Evolutionary conservation across 495 filamentous ascomycete genomes (phyloP).

Genomic region (Immersiella caudata): DNA sequence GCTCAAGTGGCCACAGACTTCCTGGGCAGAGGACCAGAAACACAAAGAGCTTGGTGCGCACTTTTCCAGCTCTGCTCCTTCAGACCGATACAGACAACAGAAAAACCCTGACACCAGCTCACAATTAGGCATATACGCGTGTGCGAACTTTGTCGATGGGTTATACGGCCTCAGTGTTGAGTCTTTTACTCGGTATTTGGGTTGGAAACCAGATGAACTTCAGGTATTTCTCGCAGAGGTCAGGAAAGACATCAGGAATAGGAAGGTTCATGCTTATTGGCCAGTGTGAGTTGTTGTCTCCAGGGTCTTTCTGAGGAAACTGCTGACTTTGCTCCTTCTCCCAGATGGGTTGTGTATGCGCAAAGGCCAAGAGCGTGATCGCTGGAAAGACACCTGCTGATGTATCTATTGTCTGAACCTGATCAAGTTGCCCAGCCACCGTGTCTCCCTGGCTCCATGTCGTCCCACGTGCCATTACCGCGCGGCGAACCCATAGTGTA

Average conservation of each 20-base stretch:
- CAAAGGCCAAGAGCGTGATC: neutral
- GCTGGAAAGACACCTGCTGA: too few species aligned
- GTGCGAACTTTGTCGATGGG: neutral
- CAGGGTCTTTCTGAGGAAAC: neutral
- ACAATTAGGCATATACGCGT: neutral
- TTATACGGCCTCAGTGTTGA: conserved; percentile 1
- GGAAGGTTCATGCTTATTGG: conserved; percentile 17
- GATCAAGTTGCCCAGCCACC: too few species aligned
- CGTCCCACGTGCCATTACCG: too few species aligned
- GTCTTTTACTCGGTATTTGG: neutral
- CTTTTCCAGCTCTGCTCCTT: too few species aligned
- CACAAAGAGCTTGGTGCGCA: too few species aligned
- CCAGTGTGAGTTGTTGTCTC: conserved; percentile 13
- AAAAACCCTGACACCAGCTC: too few species aligned
- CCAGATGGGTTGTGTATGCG: neutral
- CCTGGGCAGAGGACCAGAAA: too few species aligned
- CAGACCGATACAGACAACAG: too few species aligned
- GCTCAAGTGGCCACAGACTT: too few species aligned
- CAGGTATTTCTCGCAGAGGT: neutral
- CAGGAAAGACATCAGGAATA: conserved; percentile 2
- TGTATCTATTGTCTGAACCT: too few species aligned
- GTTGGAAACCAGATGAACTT: conserved; percentile 2
- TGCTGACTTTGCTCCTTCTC: neutral
- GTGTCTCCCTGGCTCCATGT: too few species aligned
- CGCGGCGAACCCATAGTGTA: too few species aligned